Evolutionary conservation across 768 basidiomycete species (phyloP).

Genomic region (Holtermannia corniformis): DNA sequence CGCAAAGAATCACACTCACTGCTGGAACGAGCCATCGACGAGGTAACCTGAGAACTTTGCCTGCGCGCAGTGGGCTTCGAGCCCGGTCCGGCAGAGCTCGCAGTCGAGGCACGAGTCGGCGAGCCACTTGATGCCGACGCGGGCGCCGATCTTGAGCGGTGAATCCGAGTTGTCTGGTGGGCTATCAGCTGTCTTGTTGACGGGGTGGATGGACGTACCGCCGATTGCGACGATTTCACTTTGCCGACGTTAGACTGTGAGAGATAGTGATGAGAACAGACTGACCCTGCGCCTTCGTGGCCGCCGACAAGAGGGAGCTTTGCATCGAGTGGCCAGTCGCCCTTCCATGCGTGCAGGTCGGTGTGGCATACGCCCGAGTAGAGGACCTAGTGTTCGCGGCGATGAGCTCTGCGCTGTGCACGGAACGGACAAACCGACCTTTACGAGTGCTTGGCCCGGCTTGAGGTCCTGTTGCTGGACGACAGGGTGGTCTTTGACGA

Average conservation of each 20-base stretch:
- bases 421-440: constrained; percentile 68
- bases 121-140: constrained; percentile 66
- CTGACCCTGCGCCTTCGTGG: constrained; percentile 65
- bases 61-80: constrained; percentile 60
- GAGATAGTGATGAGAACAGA: no score
- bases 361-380: neutral
- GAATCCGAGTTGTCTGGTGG: constrained; percentile 12
- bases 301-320: constrained; percentile 22
- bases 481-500: constrained; percentile 28
- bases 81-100: constrained; percentile 65
- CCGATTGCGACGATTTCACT: constrained; percentile 79
- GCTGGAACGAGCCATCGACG: constrained; percentile 63
- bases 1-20: no score
- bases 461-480: constrained; percentile 28
- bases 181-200: constrained; percentile 12
- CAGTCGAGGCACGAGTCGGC: constrained; percentile 57
- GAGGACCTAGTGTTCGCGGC: neutral
- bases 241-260: no score
- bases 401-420: constrained; percentile 52
- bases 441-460: constrained; percentile 49
- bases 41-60: constrained; percentile 60
- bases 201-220: constrained; percentile 50
- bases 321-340: constrained; percentile 64
- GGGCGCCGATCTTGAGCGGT: constrained; percentile 61
- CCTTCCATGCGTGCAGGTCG: constrained; percentile 63